phyloP scores from a whole-genome alignment of 768 basidiomycete genomes.

The Agaricus subrufescens region DNA sequence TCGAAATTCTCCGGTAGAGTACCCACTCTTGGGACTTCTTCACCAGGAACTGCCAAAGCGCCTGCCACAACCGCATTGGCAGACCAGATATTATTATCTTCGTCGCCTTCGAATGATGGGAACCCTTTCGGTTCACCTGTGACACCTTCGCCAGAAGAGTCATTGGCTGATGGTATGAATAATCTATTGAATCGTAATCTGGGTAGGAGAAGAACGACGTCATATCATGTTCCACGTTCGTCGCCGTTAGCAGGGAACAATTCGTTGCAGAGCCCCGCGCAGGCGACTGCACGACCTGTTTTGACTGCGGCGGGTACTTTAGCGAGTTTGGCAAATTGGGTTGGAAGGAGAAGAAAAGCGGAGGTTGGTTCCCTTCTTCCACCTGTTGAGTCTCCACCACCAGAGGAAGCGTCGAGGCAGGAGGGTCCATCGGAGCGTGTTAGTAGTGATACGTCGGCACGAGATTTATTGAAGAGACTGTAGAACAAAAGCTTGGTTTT shows the following conservation, averaged over 20 bases:
- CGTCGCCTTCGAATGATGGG: constrained; percentile 37
- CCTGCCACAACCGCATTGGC: constrained; percentile 65
- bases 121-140: constrained; percentile 35
- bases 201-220: constrained; percentile 50
- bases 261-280: constrained; percentile 21
- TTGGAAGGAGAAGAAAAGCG: constrained; percentile 50
- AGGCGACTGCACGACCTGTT: constrained; percentile 23
- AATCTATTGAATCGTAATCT: constrained; percentile 24
- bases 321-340: constrained; percentile 61
- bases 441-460: constrained; percentile 25
- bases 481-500: constrained; percentile 9
- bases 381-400: constrained; percentile 23
- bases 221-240: constrained; percentile 50
- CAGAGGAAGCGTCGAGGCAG: constrained; percentile 1
- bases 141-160: constrained; percentile 59
- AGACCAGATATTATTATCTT: constrained; percentile 45
- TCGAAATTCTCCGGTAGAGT: constrained; percentile 68
- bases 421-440: background rate
- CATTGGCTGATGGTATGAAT: constrained; percentile 57
- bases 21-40: constrained; percentile 49
- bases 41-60: constrained; percentile 47
- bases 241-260: constrained; percentile 38
- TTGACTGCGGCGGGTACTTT: constrained; percentile 47
- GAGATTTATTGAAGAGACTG: constrained; percentile 35
- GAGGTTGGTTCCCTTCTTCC: constrained; percentile 21